Evolutionary conservation across 1,284 basidiomycete genomes (phyloP).

Genomic region (Boletus smithii): DNA sequence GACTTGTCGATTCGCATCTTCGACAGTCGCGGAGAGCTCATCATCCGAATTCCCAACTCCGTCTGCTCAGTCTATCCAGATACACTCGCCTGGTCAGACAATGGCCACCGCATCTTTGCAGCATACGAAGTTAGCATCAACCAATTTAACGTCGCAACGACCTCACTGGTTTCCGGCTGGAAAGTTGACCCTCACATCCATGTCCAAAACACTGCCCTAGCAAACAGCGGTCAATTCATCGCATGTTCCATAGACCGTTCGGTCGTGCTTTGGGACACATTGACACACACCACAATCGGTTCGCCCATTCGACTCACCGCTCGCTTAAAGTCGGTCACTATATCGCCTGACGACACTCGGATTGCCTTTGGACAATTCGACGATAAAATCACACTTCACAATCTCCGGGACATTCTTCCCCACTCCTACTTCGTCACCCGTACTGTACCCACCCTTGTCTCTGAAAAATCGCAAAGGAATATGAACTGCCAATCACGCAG

Average conservation of each 20-base stretch:
- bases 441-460: not conserved
- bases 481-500: not conserved
- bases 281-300: slow-evolving; percentile 1
- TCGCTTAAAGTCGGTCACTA: slow-evolving; percentile 1
- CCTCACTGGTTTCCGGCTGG: not conserved
- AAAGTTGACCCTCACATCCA: not conserved
- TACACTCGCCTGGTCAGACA: slow-evolving; percentile 3
- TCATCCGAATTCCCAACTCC: too few species aligned
- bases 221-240: slow-evolving; percentile 7
- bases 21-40: too few species aligned
- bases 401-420: slow-evolving; percentile 3
- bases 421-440: slow-evolving; percentile 6
- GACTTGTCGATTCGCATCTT: too few species aligned
- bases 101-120: slow-evolving; percentile 6
- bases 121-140: slow-evolving; percentile 3
- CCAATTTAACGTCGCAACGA: not conserved
- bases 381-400: slow-evolving; percentile 1
- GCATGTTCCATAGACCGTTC: slow-evolving; percentile 2
- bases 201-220: not conserved
- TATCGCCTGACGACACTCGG: slow-evolving; percentile 1
- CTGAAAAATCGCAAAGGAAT: not conserved
- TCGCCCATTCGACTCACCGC: not conserved
- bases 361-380: slow-evolving; percentile 7
- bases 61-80: not conserved
- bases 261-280: slow-evolving; percentile 3